Percentiles rank a stretch among this genome's conserved stretches.
These are phyloP conservation scores for Phytophthora sp. DNA, from an alignment of 352 stramenopile genomes.

Conservation along the genomic window DNA sequence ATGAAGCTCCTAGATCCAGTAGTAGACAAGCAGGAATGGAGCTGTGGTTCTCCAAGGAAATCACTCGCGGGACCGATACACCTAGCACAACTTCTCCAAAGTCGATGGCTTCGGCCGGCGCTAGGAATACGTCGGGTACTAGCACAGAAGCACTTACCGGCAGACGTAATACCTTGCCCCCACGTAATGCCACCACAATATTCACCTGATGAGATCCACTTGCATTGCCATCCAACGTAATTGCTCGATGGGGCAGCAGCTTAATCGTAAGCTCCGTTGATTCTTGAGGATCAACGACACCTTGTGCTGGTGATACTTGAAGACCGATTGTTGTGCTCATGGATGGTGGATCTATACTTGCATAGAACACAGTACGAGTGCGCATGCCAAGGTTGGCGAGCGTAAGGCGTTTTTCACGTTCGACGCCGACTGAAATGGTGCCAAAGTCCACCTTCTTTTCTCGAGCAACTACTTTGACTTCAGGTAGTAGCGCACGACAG, in stretches of 20 bases:
- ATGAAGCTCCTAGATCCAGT: conserved; percentile 61
- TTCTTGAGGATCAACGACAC: conserved; percentile 56
- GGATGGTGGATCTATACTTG: conserved; percentile 56
- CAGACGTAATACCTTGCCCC: conserved; percentile 71
- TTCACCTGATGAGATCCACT: conserved; percentile 52
- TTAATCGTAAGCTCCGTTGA: conserved; percentile 58
- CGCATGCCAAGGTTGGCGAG: conserved; percentile 42
- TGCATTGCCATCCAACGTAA: conserved; percentile 50
- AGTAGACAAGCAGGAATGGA: conserved; percentile 80
- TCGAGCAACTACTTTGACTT: conserved; percentile 58
- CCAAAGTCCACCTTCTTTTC: conserved; percentile 88
- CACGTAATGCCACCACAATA: conserved; percentile 52
- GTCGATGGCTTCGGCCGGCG: conserved; percentile 42
- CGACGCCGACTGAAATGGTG: conserved; percentile 78
- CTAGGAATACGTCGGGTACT: conserved; percentile 81
- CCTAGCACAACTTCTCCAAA: conserved; percentile 88
- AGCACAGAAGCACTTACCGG: conserved; percentile 70
- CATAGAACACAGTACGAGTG: conserved; percentile 55
- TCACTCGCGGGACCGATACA: conserved; percentile 55
- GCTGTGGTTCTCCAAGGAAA: conserved; percentile 85
- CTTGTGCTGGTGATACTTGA: conserved; percentile 45
- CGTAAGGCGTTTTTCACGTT: conserved; percentile 60
- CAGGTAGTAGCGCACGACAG: conserved; percentile 58
- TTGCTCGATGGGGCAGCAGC: conserved; percentile 56
- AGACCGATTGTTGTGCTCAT: conserved; percentile 47